phyloP scores from a whole-genome alignment of 2,329 filamentous ascomycete species.

The Neofusicoccum kwambonambiense region DNA sequence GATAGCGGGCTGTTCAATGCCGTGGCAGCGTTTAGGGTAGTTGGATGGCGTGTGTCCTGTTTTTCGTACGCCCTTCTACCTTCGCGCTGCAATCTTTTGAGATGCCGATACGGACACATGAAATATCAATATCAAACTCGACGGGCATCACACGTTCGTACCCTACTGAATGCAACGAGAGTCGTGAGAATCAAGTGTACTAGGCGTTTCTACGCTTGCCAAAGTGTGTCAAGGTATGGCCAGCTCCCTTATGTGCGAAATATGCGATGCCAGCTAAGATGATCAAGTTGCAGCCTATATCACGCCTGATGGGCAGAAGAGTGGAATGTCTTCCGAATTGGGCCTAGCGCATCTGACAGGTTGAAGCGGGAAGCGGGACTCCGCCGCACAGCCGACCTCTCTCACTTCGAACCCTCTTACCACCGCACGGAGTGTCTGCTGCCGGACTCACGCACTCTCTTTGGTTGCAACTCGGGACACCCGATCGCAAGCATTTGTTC shows the following conservation, averaged over 20 bases:
- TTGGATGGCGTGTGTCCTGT: not conserved
- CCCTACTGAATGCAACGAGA: no score
- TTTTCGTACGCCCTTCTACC: not conserved
- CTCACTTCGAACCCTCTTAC: not conserved
- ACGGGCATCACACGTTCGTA: no score
- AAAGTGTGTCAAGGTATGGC: no score
- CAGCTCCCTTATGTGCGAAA: no score
- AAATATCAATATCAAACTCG: not conserved
- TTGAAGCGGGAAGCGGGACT: not conserved
- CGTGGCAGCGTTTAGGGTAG: not conserved
- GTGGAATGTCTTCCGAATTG: not conserved
- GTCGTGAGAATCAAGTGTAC: no score
- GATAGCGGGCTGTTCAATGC: not conserved
- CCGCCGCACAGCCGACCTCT: conserved; percentile 4
- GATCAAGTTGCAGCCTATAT: not conserved
- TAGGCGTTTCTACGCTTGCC: no score
- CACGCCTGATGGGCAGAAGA: not conserved
- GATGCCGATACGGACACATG: not conserved
- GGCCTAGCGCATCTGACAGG: conserved; percentile 3
- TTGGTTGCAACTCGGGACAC: not conserved
- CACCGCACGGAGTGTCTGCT: not conserved
- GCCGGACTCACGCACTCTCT: not conserved
- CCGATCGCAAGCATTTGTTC: not conserved
- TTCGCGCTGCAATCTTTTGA: not conserved
- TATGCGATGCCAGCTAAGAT: no score